Evolutionary conservation across 192 early-diverging fungal species (phyloP).

Genomic region (Backusella westeae): DNA sequence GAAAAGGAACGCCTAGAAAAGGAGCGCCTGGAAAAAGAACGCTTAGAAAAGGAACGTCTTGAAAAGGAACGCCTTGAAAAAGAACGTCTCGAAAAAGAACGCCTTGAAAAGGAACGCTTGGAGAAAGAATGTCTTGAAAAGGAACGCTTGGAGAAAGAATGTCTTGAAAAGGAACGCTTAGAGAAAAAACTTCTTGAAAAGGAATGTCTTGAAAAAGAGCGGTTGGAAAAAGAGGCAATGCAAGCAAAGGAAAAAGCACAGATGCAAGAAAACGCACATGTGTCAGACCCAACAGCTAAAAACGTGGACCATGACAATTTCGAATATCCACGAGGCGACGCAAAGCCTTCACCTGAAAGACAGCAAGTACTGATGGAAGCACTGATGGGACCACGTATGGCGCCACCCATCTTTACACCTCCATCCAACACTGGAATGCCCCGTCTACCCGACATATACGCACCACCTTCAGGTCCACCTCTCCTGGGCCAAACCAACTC

Average conservation of each 20-base stretch:
- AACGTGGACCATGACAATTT: background rate
- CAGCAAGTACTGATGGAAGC: constrained; percentile 22
- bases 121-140: background rate
- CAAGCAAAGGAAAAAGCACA: background rate
- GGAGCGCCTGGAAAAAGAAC: constrained; percentile 48
- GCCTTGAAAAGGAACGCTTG: background rate
- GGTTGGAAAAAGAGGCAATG: too few species aligned
- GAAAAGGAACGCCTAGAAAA: constrained; percentile 42
- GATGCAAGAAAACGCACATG: background rate
- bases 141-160: background rate
- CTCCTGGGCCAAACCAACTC: background rate
- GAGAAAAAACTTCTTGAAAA: background rate
- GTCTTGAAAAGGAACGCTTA: background rate
- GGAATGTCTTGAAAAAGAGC: background rate
- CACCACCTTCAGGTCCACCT: background rate
- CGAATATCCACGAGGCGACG: background rate
- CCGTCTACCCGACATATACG: background rate
- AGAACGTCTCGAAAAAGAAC: background rate
- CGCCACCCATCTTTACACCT: background rate
- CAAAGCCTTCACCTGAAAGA: constrained; percentile 3
- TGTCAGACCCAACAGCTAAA: background rate
- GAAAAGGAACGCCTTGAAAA: background rate
- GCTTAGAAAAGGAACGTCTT: background rate
- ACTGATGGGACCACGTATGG: background rate
- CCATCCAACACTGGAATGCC: background rate